Percentiles rank a stretch among this genome's conserved stretches.
Conservation (phyloP, 768 basidiomycete genomes). For the Asterophora parasitica region DNA sequence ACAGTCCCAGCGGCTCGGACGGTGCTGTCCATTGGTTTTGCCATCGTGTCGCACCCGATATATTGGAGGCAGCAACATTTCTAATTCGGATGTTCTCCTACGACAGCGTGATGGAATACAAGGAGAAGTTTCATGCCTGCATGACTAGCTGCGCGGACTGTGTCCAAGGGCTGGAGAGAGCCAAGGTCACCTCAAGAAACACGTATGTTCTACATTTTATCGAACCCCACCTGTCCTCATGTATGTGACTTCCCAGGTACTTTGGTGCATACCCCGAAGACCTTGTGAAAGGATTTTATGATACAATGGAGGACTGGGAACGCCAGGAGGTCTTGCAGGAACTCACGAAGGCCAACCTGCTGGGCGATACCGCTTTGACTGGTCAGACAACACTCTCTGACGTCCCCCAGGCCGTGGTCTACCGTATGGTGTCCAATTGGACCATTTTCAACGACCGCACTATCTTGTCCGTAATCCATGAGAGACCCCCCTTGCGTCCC, state of each 20-base stretch:
- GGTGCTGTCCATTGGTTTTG: conserved; percentile 81
- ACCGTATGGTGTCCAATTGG: conserved; percentile 62
- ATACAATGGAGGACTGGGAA: conserved; percentile 65
- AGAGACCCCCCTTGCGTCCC: conserved; percentile 29
- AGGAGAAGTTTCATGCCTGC: conserved; percentile 47
- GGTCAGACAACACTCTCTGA: conserved; percentile 29
- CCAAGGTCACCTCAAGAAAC: conserved; percentile 56
- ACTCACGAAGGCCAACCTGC: conserved; percentile 30
- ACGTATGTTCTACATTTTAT: conserved; percentile 52
- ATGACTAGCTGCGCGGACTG: conserved; percentile 66
- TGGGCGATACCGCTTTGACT: conserved; percentile 12
- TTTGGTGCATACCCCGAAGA: conserved; percentile 59
- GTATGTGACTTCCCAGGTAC: conserved; percentile 45
- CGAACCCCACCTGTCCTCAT: neutral
- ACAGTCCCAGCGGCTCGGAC: conserved; percentile 30
- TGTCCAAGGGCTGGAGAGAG: conserved; percentile 58
- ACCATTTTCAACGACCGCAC: conserved; percentile 47
- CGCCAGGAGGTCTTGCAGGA: conserved; percentile 44
- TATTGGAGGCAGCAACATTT: conserved; percentile 70
- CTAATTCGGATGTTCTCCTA: conserved; percentile 82
- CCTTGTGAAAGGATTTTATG: conserved; percentile 54
- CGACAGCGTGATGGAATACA: conserved; percentile 63
- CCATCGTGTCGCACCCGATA: conserved; percentile 47
- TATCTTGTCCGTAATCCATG: conserved; percentile 38
- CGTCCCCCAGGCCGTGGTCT: conserved; percentile 47